Evolutionary conservation across 2,329 filamentous ascomycete species (phyloP).

Genomic region (Aspergillus uvarum): DNA sequence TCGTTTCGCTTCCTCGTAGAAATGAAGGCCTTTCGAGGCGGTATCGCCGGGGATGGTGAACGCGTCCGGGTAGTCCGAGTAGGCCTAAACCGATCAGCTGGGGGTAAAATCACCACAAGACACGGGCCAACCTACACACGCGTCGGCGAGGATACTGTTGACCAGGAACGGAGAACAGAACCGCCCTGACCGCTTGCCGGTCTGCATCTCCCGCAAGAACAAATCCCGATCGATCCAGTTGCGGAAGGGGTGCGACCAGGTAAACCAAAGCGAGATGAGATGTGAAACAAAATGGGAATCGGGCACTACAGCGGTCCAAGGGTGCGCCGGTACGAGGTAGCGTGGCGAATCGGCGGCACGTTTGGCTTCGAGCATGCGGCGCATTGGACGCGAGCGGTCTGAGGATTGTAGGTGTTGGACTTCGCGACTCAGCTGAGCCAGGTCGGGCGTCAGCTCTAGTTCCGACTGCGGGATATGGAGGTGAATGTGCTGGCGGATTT

Average conservation of each 20-base stretch:
- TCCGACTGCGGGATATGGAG: constrained; percentile 20
- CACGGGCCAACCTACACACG: constrained; percentile 27
- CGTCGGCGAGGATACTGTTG: constrained; percentile 34
- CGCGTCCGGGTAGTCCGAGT: constrained; percentile 29
- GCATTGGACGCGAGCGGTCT: constrained; percentile 15
- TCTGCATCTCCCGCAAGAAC: constrained; percentile 38
- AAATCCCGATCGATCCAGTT: constrained; percentile 35
- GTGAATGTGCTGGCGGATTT: constrained; percentile 29
- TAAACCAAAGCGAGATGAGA: constrained; percentile 34
- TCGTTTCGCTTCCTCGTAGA: constrained; percentile 36
- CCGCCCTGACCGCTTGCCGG: constrained; percentile 23
- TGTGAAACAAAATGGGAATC: constrained; percentile 33
- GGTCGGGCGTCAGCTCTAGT: constrained; percentile 23
- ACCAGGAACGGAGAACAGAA: constrained; percentile 40
- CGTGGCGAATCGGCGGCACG: constrained; percentile 20
- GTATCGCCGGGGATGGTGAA: constrained; percentile 21
- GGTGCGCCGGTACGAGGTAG: constrained; percentile 27
- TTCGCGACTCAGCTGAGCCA: constrained; percentile 20
- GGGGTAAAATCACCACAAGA: too few relatives aligned
- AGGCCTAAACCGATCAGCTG: constrained; percentile 20
- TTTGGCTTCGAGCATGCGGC: constrained; percentile 19
- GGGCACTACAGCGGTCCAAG: constrained; percentile 30
- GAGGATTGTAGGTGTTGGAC: constrained; percentile 19
- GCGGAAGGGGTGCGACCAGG: constrained; percentile 31
- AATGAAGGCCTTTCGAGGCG: constrained; percentile 28